Evolutionary conservation across 2,329 filamentous ascomycete genomes (phyloP).

Genomic region (Diatrype stigma): DNA sequence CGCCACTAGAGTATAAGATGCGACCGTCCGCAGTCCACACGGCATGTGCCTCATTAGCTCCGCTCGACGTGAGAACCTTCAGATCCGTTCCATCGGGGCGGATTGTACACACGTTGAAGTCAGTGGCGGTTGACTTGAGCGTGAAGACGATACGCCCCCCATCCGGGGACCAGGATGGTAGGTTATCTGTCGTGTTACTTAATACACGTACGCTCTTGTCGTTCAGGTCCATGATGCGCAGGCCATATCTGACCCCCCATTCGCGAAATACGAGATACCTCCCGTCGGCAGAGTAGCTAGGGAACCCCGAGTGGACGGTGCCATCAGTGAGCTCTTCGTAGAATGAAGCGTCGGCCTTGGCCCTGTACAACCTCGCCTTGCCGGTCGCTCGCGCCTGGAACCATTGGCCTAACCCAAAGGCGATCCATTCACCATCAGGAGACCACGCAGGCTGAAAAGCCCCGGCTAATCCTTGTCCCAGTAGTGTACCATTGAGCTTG

Average conservation of each 20-base stretch:
- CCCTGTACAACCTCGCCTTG: conserved; percentile 8
- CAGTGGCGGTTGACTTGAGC: conserved; percentile 25
- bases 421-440: conserved; percentile 32
- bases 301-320: conserved; percentile 34
- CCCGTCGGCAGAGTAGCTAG: conserved; percentile 33
- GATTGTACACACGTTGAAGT: conserved; percentile 39
- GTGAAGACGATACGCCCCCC: conserved; percentile 36
- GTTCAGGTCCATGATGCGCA: conserved; percentile 28
- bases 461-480: too few species aligned
- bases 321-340: conserved; percentile 29
- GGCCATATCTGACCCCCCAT: conserved; percentile 21
- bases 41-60: conserved; percentile 39
- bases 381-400: conserved; percentile 29
- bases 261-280: conserved; percentile 31
- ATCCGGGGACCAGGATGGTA: conserved; percentile 34
- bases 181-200: conserved; percentile 33
- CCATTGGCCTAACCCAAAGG: conserved; percentile 36
- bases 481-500: too few species aligned
- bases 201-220: conserved; percentile 16
- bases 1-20: conserved; percentile 37
- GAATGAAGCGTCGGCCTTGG: conserved; percentile 4
- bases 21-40: conserved; percentile 38
- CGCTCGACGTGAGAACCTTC: conserved; percentile 27
- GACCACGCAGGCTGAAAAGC: conserved; percentile 38
- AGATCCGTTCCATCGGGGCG: conserved; percentile 35